Conservation (phyloP, 2,329 filamentous ascomycete genomes). For the Aspergillus pseudonomiae region DNA sequence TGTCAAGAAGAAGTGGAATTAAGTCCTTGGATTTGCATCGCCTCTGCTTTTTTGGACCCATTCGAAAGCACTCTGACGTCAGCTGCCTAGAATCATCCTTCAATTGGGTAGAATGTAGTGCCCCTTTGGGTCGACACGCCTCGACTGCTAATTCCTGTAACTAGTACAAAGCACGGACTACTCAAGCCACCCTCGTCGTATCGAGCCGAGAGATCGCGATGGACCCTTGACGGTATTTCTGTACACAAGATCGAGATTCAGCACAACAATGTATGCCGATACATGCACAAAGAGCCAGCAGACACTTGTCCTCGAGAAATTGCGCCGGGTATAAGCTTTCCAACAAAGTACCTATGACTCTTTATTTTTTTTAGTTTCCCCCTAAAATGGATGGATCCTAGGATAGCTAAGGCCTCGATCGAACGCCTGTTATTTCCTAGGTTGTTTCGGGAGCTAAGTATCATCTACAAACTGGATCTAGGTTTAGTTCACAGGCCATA, state of each 20-base stretch:
- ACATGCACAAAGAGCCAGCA: not conserved
- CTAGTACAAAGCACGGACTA: not conserved
- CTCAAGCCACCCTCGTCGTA: not conserved
- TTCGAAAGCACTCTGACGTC: not conserved
- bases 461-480: not conserved
- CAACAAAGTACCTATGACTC: not conserved
- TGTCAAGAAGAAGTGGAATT: not conserved
- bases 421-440: not conserved
- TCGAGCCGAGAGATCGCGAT: not conserved
- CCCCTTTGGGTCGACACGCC: not conserved
- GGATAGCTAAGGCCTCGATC: not conserved
- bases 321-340: not conserved
- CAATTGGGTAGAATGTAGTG: not conserved
- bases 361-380: slow-evolving; percentile 1
- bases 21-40: not conserved
- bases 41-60: not conserved
- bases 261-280: not conserved
- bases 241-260: not conserved
- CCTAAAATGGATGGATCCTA: not conserved
- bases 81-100: not conserved
- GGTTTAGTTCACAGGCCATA: not conserved
- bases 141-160: not conserved
- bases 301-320: not conserved
- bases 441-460: not conserved
- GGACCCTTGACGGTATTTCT: not conserved